Evolutionary conservation across 768 basidiomycete species (phyloP), one percentile per base, ranked within the genome.

Genomic region (Tylopilus vinaceipallidus): DNA sequence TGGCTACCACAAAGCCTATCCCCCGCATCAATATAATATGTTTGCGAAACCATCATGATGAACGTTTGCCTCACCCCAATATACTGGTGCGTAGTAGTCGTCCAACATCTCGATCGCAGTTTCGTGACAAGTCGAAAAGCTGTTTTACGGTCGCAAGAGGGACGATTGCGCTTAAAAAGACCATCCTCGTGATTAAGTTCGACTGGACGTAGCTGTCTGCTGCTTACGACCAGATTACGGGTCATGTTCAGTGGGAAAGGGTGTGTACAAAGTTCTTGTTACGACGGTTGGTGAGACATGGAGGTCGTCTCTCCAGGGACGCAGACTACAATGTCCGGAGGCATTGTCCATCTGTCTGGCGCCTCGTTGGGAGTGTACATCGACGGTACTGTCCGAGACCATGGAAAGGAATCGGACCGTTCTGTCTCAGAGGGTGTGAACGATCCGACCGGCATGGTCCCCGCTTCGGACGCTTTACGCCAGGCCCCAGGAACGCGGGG

Each of bases 1-100:
- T 55, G 22, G 39, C 10, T n/a, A 45, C 22, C 27, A 53, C 51
- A 20, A 41, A 53, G 38, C 52, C 52, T 54, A 37, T 39, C 22
- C 13, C 13, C 34, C 40, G 17, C 2, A 16, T 54, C 20, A 46
- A 26, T 5, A 42, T 16, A 11, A 16, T 12, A 17, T 39, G 19
- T 41, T 6, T 19, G 4, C 32, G 14, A 19, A 12, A 41, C 4
- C 11, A 19, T 17, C 26, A 41, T 6, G 14, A 9, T 27, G 3
- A 10, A 27, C 26, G 14, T 41, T 23, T n/a, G n/a, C n/a, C n/a
- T n/a, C n/a, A 41, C 40, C 51, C 54, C 54, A 55, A 33, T 53
- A 53, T 44, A 54, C 7, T 16, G 48, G 44, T 14, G 13, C 29
- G 32, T 24, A 50, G 26, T 8, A 50, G 8, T 24, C 35, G 19